Conservation (phyloP, 1,284 basidiomycete genomes). For the Lentinula novae-zelandiae region DNA sequence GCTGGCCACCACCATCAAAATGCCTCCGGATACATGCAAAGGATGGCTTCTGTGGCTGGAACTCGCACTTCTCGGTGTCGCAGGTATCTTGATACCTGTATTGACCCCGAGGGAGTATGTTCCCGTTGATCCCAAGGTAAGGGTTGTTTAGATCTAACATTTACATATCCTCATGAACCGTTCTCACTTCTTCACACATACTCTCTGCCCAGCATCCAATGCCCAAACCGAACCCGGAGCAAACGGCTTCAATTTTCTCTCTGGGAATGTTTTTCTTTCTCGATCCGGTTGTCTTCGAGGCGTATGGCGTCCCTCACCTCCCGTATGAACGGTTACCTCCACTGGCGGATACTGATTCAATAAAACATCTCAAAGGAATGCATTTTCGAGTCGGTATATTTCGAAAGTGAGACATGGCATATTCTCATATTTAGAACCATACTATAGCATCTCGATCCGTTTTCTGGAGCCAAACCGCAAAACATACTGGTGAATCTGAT, state of each 20-base stretch:
- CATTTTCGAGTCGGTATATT: constrained; percentile 18
- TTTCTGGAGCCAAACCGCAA: constrained; percentile 25
- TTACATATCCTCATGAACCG: not conserved
- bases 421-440: constrained; percentile 10
- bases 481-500: constrained; percentile 33
- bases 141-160: not conserved
- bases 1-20: constrained; percentile 42
- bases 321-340: constrained; percentile 33
- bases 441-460: constrained; percentile 38
- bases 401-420: too few species aligned
- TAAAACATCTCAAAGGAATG: constrained; percentile 19
- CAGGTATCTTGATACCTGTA: constrained; percentile 34
- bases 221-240: constrained; percentile 44
- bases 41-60: constrained; percentile 35
- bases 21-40: constrained; percentile 30
- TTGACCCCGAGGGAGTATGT: constrained; percentile 39
- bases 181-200: not conserved
- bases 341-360: constrained; percentile 41
- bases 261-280: constrained; percentile 46
- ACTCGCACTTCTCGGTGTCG: constrained; percentile 28
- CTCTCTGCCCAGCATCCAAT: constrained; percentile 33
- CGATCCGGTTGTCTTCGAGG: constrained; percentile 33
- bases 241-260: constrained; percentile 45
- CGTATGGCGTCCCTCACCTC: constrained; percentile 24
- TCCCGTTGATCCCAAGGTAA: constrained; percentile 41